These are phyloP conservation scores for Phlebopus sp. DNA, from an alignment of 1,284 basidiomycete genomes.

Conservation along the genomic window DNA sequence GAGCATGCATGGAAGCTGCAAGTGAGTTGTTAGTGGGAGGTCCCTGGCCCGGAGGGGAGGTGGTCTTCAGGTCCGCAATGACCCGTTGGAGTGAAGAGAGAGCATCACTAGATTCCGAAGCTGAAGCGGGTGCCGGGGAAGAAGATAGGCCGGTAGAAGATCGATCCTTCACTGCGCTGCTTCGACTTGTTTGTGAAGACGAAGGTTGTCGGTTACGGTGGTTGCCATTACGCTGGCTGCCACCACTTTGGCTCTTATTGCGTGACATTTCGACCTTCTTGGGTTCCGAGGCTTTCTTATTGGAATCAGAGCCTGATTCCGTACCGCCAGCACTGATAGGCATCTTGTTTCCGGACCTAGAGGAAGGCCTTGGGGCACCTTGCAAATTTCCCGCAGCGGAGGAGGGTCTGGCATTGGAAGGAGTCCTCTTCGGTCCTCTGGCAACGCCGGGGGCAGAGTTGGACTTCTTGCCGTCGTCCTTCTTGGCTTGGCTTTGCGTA, in stretches of 20 bases:
- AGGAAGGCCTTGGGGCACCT: constrained; percentile 54
- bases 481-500: constrained; percentile 56
- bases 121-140: constrained; percentile 39
- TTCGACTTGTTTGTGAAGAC: constrained; percentile 50
- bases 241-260: constrained; percentile 51
- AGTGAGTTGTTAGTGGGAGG: constrained; percentile 38
- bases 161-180: constrained; percentile 45
- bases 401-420: constrained; percentile 52
- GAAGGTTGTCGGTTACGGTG: constrained; percentile 59
- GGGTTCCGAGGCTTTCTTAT: constrained; percentile 55
- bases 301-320: constrained; percentile 68
- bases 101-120: constrained; percentile 64
- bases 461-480: constrained; percentile 64
- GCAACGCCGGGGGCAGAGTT: constrained; percentile 39
- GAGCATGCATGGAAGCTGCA: constrained; percentile 43
- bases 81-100: constrained; percentile 78
- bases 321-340: constrained; percentile 36
- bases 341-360: constrained; percentile 64
- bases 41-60: constrained; percentile 52
- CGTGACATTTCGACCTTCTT: constrained; percentile 54
- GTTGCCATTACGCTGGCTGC: constrained; percentile 40
- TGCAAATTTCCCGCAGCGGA: constrained; percentile 41
- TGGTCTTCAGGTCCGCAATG: constrained; percentile 79
- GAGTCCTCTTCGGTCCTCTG: constrained; percentile 54
- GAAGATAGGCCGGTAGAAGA: constrained; percentile 45